Evolutionary conservation across 2,329 filamentous ascomycete species (phyloP), one percentile per base, ranked within the genome.

Genomic region (Cercospora beticola): DNA sequence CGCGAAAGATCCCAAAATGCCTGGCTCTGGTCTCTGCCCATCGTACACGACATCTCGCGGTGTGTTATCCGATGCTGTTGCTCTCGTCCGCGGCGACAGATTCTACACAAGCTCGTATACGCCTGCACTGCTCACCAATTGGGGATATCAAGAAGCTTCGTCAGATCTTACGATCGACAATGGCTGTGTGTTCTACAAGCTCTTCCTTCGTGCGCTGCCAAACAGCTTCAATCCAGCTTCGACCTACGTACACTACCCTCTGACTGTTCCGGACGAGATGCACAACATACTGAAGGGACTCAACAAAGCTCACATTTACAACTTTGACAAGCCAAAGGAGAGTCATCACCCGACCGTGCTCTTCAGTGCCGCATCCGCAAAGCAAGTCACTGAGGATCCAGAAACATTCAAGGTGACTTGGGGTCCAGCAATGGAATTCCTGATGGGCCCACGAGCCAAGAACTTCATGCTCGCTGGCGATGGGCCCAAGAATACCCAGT

Each of bases 31-130:
- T 18, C 81, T 87, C 21, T 83, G 82, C 63, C 83, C 82, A 0
- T 84, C 83, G 0, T 88, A 84, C 74, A 86, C 86, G 0, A 82
- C 86, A 7, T 84, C 84, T 1, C 82, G 85, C 57, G 86, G 86
- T 46, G 83, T 89, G 9, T 79, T 89, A 21, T 87, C 86, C 1
- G 88, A 89, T 71, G 88, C 87, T 4, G 82, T 88, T 1, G 84
- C 85, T 0, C 81, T 89, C 9, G 86, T 89, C 3, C 83, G 88
- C 7, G 84, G 83, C 0, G 87, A 89, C 72, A 80, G 87, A 4
- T 89, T 89, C 79, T 86, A 86, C 74, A 88, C 87, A 2, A 77
- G 77, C 30, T 76, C 77, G 9, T 80, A 78, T 68, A 79, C 77
- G 5, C 76, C 79, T 1, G 72, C 73, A 5, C 69, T 75, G 7